Base-by-base conservation (phyloP, 768 basidiomycete species). In the Suillus weaverae region DNA sequence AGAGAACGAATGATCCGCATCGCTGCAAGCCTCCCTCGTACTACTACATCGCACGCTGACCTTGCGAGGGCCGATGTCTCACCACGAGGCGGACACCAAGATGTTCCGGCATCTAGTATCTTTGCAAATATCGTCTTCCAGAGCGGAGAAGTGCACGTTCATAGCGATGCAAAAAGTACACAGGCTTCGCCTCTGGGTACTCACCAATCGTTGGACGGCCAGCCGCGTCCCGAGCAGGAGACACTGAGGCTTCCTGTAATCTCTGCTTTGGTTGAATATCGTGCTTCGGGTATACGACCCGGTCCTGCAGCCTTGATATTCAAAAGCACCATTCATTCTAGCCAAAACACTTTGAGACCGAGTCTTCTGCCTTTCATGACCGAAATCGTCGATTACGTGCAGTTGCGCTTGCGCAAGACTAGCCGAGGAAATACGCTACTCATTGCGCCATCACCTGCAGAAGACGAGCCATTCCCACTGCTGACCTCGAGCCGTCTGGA, bases 241-340 rank as follows among this genome's bases (percentile, higher is more conserved):
- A 79, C 85, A 14, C 91, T 90, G 77, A 86, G 83, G 66, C 82
- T 95, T 20, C 94, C 94, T 0, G 83, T 85, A 10, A 81, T 95
- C 7, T 89, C 92, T 20, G 89, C 92, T 22, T 94, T 91, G 91
- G 83, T 85, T 30, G 93, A 95, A 74, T 95, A 91, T 74, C 86
- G 87, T 35, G 85, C 90, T 10, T 82, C 84, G 2, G 80, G 86
- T 1, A 74, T 81, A 10, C 7, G 53, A 56, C n/a, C 62, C 20
- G 84, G 85, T 65, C 83, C 88, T 0, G 88, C 90, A 1, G 81
- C 84, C 3, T 79, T 97, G 35, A 81, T 92, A 66, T 90, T 97
- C 81, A 95, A 94, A 74, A 85, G 86, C 70, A 91, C 92, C n/a
- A 85, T 99, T 26, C 92, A 95, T 71, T 89, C 91, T 0, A 97